Base-by-base conservation (phyloP, 2,329 filamentous ascomycete species). In the Podosphaera xanthii region DNA sequence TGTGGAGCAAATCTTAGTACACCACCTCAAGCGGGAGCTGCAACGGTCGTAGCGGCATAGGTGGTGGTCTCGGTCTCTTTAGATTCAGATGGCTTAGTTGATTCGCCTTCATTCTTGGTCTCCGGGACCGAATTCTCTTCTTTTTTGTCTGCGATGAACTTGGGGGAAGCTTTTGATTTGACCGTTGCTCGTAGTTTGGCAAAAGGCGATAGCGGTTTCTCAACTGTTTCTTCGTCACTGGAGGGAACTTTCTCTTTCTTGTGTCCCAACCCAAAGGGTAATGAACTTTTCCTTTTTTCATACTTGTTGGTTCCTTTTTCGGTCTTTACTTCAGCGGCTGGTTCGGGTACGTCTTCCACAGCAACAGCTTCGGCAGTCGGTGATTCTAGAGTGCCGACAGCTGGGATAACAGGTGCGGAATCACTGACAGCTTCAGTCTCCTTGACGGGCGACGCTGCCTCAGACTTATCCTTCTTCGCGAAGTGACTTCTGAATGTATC, bases 281-380 rank as follows among this genome's bases (percentile, higher is more conserved):
- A 64, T 71, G 84, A 77, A 65, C 80, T 83, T 64, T 74, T 73
- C 66, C 83, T 80, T 79, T 86, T 86, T 66, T 71, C 71, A 35
- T 67, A 59, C 69, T 74, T 75, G 60, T 67, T 63, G 36, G 66
- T 62, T 59, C 67, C 67, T 58, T 66, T 69, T 65, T 72, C 72
- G 48, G 70, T 65, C 61, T 69, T 69, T 60, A 71, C 67, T 61
- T 72, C 66, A 60, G 73, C 73, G 35, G 63, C 63, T 56, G 71
- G 67, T 33, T 60, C 49, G 59, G 70, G 68, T 40, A 67, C 64
- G 50, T 65, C 64, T 57, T 69, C 67, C 62, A 67, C 65, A 61
- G 68, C 67, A 58, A 40, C 55, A 33, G 59, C 44, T 46, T 67
- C 66, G 63, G 68, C 65, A 31, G 64, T 60, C 52, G 69, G 66